These are phyloP conservation scores for Suillus tomentosus DNA, from an alignment of 768 basidiomycete genomes.

Conservation along the genomic window DNA sequence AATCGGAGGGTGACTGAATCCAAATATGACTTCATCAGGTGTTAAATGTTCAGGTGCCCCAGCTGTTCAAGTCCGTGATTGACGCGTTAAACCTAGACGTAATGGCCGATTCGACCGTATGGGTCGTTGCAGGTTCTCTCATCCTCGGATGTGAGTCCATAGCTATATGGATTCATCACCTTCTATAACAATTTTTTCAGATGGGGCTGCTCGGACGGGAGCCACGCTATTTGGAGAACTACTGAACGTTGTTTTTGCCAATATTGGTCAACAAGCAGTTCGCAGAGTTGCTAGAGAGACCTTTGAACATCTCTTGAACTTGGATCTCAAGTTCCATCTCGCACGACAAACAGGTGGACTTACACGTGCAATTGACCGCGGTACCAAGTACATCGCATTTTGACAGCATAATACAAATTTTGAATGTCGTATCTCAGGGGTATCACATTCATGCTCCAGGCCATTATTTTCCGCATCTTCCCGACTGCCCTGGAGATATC, in stretches of 20 bases:
- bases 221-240: slow-evolving; percentile 90
- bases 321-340: slow-evolving; percentile 92
- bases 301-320: slow-evolving; percentile 88
- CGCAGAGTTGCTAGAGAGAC: slow-evolving; percentile 95
- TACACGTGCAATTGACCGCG: slow-evolving; percentile 94
- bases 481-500: slow-evolving; percentile 96
- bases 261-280: slow-evolving; percentile 92
- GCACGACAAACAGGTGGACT: slow-evolving; percentile 94
- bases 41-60: slow-evolving; percentile 97
- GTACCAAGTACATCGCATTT: slow-evolving; percentile 75
- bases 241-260: slow-evolving; percentile 94
- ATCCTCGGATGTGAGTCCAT: slow-evolving; percentile 83
- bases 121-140: slow-evolving; percentile 88
- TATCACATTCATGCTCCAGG: slow-evolving; percentile 92
- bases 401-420: not conserved
- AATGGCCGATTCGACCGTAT: slow-evolving; percentile 73
- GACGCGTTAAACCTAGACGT: slow-evolving; percentile 88
- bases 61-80: slow-evolving; percentile 90
- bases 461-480: slow-evolving; percentile 91
- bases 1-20: slow-evolving; percentile 1
- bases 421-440: slow-evolving; percentile 54
- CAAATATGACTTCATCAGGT: slow-evolving; percentile 46
- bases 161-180: not conserved
- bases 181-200: slow-evolving; percentile 41
- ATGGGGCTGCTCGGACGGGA: slow-evolving; percentile 87